Base-by-base conservation (phyloP, 371 early-diverging fungal genomes). In the Cokeromyces recurvatus region DNA sequence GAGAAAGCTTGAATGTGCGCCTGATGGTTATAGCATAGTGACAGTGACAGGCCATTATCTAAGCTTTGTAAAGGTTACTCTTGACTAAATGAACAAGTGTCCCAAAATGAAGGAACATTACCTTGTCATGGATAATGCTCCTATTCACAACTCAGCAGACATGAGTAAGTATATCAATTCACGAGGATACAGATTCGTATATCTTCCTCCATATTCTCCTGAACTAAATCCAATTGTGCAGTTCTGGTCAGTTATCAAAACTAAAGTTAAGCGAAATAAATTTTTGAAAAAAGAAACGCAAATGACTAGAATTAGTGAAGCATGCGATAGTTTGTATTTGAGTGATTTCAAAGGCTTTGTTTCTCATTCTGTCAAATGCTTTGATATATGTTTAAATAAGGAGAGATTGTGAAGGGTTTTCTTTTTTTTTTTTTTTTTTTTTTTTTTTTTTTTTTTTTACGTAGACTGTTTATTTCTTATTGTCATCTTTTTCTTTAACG, bases 101-200 rank as follows among this genome's bases (percentile, higher is more conserved):
- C 51, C 55, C 45, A 46, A 54, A 51, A 59, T 59, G 49, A 60
- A 60, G 46, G 51, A 49, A 31, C 38, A 56, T 38, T 53, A 59
- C 36, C 59, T 64, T 43, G 57, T 53, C 39, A 57, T 62, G 52
- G 48, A 57, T 53, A 53, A 56, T 47, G 47, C 53, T 23, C 48
- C 51, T 39, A 57, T 60, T 40, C 59, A 53, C 43, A 57, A 48
- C 48, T 52, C 63, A 57, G 47, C 21, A 32, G 37, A 57, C 32
- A 47, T 44, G 52, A 46, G 45, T 41, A 48, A 57, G 22, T 50
- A 53, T 57, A 41, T 58, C 39, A 32, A 49, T 38, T 50, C 42
- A 46, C 48, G 47, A 37, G 52, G 55, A 44, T 63, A 57, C 41
- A 37, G 23, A 8, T 54, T 24, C 16, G 48, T 47, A 25, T 48